Evolutionary conservation across 2,329 filamentous ascomycete genomes (phyloP).

Genomic region (Neocatenulostroma microsporum): DNA sequence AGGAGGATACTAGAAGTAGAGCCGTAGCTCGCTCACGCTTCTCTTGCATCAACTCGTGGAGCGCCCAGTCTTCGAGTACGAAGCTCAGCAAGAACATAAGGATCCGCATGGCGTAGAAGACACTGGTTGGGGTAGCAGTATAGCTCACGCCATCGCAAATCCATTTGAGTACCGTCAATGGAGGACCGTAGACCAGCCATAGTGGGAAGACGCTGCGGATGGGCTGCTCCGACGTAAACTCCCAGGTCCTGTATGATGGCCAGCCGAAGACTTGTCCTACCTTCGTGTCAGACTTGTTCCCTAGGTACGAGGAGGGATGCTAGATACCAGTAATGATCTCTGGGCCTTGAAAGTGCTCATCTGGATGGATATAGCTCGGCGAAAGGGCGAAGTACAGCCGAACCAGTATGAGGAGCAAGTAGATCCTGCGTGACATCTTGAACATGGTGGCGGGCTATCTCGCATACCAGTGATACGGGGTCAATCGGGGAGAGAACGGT

Average conservation of each 20-base stretch:
- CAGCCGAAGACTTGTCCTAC: conserved; percentile 88
- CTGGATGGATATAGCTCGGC: conserved; percentile 93
- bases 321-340: conserved; percentile 85
- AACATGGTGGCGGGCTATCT: background rate
- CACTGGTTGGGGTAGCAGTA: conserved; percentile 70
- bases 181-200: conserved; percentile 90
- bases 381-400: conserved; percentile 90
- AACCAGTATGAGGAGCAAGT: conserved; percentile 74
- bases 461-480: background rate
- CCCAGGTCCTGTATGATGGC: conserved; percentile 85
- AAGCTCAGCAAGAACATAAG: conserved; percentile 95
- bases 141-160: conserved; percentile 81
- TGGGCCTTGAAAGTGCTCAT: conserved; percentile 98
- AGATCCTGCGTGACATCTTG: conserved; percentile 82
- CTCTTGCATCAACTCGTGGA: conserved; percentile 80
- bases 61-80: conserved; percentile 94
- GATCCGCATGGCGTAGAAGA: conserved; percentile 81
- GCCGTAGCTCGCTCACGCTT: conserved; percentile 64
- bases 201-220: conserved; percentile 94
- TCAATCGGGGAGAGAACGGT: background rate
- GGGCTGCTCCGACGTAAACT: conserved; percentile 80
- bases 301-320: background rate
- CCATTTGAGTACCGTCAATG: conserved; percentile 89
- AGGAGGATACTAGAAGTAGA: conserved; percentile 80
- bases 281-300: conserved; percentile 5